phyloP scores from a whole-genome alignment of 805 yeast genomes.

The Candida sithepensis region DNA sequence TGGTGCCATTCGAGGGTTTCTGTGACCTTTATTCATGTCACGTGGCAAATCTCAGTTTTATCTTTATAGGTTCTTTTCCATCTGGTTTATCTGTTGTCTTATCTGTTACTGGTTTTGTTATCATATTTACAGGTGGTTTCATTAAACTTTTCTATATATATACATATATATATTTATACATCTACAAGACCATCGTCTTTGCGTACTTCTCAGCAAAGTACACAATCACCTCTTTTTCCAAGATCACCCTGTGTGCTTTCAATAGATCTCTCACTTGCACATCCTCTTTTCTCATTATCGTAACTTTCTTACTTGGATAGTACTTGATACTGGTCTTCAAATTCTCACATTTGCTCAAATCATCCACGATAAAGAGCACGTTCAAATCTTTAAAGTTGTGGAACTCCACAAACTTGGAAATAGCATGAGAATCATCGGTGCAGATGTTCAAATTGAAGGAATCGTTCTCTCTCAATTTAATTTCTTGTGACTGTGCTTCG shows the following conservation, averaged over 20 bases:
- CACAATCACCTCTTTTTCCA: constrained; percentile 71
- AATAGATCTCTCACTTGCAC: constrained; percentile 80
- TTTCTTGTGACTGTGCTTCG: constrained; percentile 2
- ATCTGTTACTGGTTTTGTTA: background rate
- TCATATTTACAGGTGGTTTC: background rate
- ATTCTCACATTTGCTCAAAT: constrained; percentile 40
- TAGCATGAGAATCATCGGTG: constrained; percentile 29
- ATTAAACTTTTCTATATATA: background rate
- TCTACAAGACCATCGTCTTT: constrained; percentile 8
- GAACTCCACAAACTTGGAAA: constrained; percentile 37
- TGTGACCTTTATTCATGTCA: background rate
- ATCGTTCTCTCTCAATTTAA: constrained; percentile 24
- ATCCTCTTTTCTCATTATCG: constrained; percentile 68
- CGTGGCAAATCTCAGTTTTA: no score
- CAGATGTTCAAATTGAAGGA: constrained; percentile 24
- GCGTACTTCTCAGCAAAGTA: constrained; percentile 42
- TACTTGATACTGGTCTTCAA: constrained; percentile 55
- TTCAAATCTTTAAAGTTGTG: constrained; percentile 50
- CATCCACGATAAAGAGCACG: constrained; percentile 66
- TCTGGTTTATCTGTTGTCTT: no score
- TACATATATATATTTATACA: background rate
- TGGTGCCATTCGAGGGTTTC: constrained; percentile 3
- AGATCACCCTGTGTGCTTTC: constrained; percentile 69
- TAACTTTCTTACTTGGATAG: constrained; percentile 48
- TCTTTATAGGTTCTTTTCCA: no score